These are phyloP conservation scores for Diaporthe helianthi DNA, from an alignment of 2,329 filamentous ascomycete species.

Conservation along the genomic window DNA sequence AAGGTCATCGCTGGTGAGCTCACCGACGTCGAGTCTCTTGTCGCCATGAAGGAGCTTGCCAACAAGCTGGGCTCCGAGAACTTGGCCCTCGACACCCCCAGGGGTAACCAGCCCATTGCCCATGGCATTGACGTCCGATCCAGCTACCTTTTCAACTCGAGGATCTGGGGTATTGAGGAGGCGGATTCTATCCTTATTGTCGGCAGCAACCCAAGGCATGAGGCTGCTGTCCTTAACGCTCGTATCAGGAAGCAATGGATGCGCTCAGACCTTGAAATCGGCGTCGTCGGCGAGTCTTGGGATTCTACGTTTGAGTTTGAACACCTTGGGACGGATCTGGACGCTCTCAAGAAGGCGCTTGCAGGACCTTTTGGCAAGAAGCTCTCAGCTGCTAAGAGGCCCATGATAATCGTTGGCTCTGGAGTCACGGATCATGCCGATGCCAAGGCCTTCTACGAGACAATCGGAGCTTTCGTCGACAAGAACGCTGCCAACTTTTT, in stretches of 20 bases:
- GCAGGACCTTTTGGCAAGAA: constrained; percentile 92
- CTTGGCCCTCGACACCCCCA: constrained; percentile 87
- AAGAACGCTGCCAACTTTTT: constrained; percentile 90
- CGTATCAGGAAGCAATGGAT: constrained; percentile 98
- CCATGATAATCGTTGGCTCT: constrained; percentile 96
- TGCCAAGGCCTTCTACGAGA: constrained; percentile 92
- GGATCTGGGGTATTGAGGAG: constrained; percentile 91
- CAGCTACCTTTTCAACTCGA: constrained; percentile 97
- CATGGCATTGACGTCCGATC: constrained; percentile 93
- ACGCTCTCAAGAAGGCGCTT: constrained; percentile 83
- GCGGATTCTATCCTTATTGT: constrained; percentile 91
- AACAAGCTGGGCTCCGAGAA: constrained; percentile 98
- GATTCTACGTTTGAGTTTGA: constrained; percentile 96
- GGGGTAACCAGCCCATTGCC: constrained; percentile 81
- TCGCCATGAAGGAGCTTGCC: constrained; percentile 95
- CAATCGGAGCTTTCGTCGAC: constrained; percentile 87
- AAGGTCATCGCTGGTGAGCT: constrained; percentile 93
- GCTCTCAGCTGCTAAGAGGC: constrained; percentile 83
- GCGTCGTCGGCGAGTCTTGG: constrained; percentile 87
- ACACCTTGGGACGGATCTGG: constrained; percentile 81
- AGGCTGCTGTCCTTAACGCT: constrained; percentile 93
- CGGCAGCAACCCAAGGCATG: constrained; percentile 93
- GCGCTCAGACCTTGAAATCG: constrained; percentile 91
- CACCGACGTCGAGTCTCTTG: constrained; percentile 89
- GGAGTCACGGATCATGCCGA: constrained; percentile 90